phyloP scores from a whole-genome alignment of 768 basidiomycete genomes.

The Amanita rimosa region DNA sequence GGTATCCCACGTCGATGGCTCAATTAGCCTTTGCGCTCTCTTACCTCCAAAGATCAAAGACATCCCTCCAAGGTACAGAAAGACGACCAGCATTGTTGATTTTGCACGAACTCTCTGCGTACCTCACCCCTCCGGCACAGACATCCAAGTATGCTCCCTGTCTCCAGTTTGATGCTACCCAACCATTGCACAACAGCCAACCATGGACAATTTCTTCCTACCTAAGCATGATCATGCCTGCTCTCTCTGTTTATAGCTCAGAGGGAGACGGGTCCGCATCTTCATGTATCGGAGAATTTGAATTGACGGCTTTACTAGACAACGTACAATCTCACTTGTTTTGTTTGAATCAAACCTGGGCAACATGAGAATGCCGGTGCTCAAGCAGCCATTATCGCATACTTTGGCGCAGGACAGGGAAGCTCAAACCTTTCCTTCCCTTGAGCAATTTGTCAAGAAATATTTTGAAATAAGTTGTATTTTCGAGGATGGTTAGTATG shows the following conservation, averaged over 20 bases:
- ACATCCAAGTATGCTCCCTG: not conserved
- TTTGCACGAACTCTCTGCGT: slow-evolving; percentile 48
- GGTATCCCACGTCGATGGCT: slow-evolving; percentile 48
- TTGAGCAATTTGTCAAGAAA: slow-evolving; percentile 27
- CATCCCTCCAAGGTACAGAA: not conserved
- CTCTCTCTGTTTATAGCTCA: slow-evolving; percentile 12
- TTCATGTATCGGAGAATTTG: not conserved
- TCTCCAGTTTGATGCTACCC: not conserved
- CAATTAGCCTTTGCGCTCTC: slow-evolving; percentile 40
- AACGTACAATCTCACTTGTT: slow-evolving; percentile 17
- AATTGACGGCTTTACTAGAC: not conserved
- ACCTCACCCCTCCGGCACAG: slow-evolving; percentile 21
- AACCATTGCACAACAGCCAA: not conserved
- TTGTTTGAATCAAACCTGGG: slow-evolving; percentile 46
- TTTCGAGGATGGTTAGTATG: slow-evolving; percentile 23
- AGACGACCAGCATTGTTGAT: slow-evolving; percentile 15
- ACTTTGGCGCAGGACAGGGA: not conserved
- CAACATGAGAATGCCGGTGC: slow-evolving; percentile 31
- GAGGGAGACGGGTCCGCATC: slow-evolving; percentile 8
- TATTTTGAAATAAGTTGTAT: slow-evolving; percentile 39
- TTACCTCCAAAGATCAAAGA: not conserved
- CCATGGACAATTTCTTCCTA: slow-evolving; percentile 18
- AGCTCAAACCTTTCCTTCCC: slow-evolving; percentile 12
- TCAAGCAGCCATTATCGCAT: slow-evolving; percentile 16
- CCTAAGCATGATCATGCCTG: slow-evolving; percentile 12